Conservation (phyloP, 1,139 yeast species). For the Casaregolazyma lundiana region DNA sequence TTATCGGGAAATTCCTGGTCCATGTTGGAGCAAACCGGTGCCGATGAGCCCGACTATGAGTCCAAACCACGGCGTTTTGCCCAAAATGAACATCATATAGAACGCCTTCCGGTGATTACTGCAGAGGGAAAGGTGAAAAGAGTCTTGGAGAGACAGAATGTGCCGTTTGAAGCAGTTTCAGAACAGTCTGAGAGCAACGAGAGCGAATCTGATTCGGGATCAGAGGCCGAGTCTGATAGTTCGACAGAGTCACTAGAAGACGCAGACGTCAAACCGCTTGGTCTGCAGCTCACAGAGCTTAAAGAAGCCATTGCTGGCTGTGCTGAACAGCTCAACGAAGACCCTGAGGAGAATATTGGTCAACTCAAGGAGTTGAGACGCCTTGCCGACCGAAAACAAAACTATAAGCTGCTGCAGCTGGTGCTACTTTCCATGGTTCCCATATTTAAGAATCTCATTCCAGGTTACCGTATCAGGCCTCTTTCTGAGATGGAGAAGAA, state of each 20-base stretch:
- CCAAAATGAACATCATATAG: conserved; percentile 45
- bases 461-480: conserved; percentile 82
- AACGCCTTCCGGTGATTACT: conserved; percentile 76
- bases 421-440: conserved; percentile 78
- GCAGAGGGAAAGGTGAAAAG: conserved; percentile 68
- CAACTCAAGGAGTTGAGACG: conserved; percentile 65
- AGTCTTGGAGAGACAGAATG: conserved; percentile 37
- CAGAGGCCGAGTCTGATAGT: conserved; percentile 17
- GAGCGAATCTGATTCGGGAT: conserved; percentile 27
- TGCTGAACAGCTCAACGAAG: conserved; percentile 75
- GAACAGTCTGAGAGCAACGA: conserved; percentile 26
- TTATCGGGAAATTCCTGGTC: conserved; percentile 23
- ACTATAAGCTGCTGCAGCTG: conserved; percentile 64
- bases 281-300: conserved; percentile 47
- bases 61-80: conserved; percentile 28
- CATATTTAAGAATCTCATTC: conserved; percentile 79
- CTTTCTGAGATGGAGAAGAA: conserved; percentile 74
- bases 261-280: conserved; percentile 36
- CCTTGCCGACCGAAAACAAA: conserved; percentile 59
- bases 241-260: conserved; percentile 44
- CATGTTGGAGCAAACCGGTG: conserved; percentile 27
- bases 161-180: conserved; percentile 20
- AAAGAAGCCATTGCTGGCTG: conserved; percentile 82
- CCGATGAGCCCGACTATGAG: conserved; percentile 35
- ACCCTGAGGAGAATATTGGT: conserved; percentile 80